Conservation (phyloP, 768 basidiomycete genomes). For the Suillus brevipes region DNA sequence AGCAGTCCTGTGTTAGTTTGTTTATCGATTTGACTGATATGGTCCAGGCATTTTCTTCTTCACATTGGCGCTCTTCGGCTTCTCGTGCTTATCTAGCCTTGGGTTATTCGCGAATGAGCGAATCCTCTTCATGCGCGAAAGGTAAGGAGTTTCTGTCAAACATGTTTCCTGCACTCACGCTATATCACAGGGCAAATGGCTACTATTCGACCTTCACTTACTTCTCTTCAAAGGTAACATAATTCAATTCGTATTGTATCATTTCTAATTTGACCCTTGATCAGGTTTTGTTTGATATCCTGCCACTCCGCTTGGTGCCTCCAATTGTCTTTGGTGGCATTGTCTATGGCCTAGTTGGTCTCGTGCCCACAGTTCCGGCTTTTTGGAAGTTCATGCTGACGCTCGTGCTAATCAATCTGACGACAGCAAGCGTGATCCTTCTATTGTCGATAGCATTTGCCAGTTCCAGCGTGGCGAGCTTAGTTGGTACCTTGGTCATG, state of each 20-base stretch:
- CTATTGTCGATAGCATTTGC: slow-evolving; percentile 88
- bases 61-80: slow-evolving; percentile 93
- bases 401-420: slow-evolving; percentile 94
- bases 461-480: slow-evolving; percentile 84
- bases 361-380: slow-evolving; percentile 83
- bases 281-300: slow-evolving; percentile 92
- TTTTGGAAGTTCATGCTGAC: slow-evolving; percentile 99
- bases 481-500: slow-evolving; percentile 96
- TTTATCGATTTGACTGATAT: neutral
- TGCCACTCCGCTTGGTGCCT: slow-evolving; percentile 92
- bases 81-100: slow-evolving; percentile 92
- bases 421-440: slow-evolving; percentile 90
- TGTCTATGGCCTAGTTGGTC: slow-evolving; percentile 91
- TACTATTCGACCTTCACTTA: slow-evolving; percentile 98
- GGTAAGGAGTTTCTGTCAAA: slow-evolving; percentile 43
- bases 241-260: neutral
- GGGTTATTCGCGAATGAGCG: slow-evolving; percentile 94
- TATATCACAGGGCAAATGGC: slow-evolving; percentile 75
- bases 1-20: slow-evolving; percentile 12
- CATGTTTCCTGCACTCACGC: neutral
- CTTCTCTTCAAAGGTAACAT: slow-evolving; percentile 83
- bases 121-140: slow-evolving; percentile 96
- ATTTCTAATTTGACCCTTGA: slow-evolving; percentile 1
- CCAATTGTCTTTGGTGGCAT: slow-evolving; percentile 96
- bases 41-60: slow-evolving; percentile 90